These are phyloP conservation scores for Quercus gilva DNA, from an alignment of 306 rosid genomes.

Conservation along the genomic window DNA sequence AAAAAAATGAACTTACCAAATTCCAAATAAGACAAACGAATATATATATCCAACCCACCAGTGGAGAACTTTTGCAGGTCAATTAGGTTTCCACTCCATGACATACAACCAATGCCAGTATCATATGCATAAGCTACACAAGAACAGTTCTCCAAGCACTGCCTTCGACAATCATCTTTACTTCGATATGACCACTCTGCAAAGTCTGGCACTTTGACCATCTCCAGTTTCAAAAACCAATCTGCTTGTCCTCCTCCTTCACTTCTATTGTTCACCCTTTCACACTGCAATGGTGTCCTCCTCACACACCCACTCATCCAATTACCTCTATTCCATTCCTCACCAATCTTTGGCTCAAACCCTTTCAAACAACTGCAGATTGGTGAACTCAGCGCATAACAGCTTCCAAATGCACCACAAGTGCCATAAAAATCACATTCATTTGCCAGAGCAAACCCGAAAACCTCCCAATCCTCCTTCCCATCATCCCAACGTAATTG, in stretches of 20 bases:
- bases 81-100: no score
- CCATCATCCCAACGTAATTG: no score
- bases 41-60: no score
- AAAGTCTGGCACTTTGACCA: conserved; percentile 42
- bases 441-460: no score
- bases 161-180: conserved; percentile 9
- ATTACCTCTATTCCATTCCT: conserved; percentile 25
- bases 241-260: conserved; percentile 6
- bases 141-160: conserved; percentile 30
- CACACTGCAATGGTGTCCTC: conserved; percentile 26
- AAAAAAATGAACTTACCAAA: no score
- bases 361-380: conserved; percentile 48
- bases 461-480: no score
- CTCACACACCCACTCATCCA: conserved; percentile 12
- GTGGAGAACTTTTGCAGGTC: no score
- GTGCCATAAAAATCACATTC: no score
- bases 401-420: conserved; percentile 16
- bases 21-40: no score
- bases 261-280: not conserved
- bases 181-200: not conserved
- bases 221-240: conserved; percentile 22
- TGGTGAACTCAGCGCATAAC: conserved; percentile 4
- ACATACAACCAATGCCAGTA: no score
- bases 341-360: conserved; percentile 24
- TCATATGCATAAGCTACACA: not conserved